Evolutionary conservation across 2,329 filamentous ascomycete genomes (phyloP).

Genomic region (Fusarium cicatricum): DNA sequence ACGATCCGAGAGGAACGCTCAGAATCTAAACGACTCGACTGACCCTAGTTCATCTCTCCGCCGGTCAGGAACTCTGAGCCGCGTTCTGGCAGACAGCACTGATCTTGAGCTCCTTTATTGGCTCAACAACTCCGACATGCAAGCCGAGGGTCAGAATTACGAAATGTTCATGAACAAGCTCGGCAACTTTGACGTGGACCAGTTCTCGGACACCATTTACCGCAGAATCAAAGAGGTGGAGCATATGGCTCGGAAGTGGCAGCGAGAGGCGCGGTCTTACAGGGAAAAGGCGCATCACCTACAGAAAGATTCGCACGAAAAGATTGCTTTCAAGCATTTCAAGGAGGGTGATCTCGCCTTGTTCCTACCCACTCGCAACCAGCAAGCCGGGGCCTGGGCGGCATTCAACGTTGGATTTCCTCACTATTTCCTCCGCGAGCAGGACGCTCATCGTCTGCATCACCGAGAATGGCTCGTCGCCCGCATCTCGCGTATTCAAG

Average conservation of each 20-base stretch:
- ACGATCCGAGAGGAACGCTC: constrained; percentile 62
- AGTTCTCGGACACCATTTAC: constrained; percentile 83
- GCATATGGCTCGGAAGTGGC: constrained; percentile 90
- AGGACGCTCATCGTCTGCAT: constrained; percentile 84
- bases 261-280: constrained; percentile 86
- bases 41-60: constrained; percentile 63
- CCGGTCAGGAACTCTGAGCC: constrained; percentile 62
- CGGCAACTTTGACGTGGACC: constrained; percentile 82
- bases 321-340: constrained; percentile 95
- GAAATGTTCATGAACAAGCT: constrained; percentile 76
- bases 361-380: constrained; percentile 93
- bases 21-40: constrained; percentile 66
- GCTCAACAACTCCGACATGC: constrained; percentile 74
- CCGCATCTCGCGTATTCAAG: constrained; percentile 88
- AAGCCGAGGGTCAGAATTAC: constrained; percentile 77
- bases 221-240: constrained; percentile 95
- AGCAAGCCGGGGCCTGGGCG: constrained; percentile 94
- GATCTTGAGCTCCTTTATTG: constrained; percentile 83
- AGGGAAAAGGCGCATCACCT: constrained; percentile 83
- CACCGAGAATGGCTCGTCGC: constrained; percentile 96
- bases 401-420: constrained; percentile 98
- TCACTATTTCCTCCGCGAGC: constrained; percentile 95
- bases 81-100: constrained; percentile 64
- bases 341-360: constrained; percentile 95
- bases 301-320: constrained; percentile 89